These are phyloP conservation scores for Aureobasidium sp. DNA, from an alignment of 2,329 filamentous ascomycete species.

Conservation along the genomic window DNA sequence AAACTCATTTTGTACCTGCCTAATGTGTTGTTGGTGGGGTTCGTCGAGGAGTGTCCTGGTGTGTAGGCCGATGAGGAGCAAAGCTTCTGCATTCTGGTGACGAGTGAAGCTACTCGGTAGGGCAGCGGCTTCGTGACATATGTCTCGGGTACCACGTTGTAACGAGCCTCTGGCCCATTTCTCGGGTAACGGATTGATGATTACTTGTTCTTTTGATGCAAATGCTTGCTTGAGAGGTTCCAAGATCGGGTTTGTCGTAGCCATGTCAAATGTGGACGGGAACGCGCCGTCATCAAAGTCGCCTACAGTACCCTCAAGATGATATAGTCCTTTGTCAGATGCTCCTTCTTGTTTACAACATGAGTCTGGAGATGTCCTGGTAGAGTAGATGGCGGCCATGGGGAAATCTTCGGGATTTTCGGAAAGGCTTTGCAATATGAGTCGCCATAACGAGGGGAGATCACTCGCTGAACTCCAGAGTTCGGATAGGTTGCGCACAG, in stretches of 20 bases:
- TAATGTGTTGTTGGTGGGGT: slow-evolving; percentile 5
- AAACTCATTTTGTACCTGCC: slow-evolving; percentile 12
- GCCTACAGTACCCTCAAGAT: neutral
- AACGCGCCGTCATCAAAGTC: neutral
- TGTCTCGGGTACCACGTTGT: neutral
- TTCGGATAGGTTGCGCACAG: neutral
- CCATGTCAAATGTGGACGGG: neutral
- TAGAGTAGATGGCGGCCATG: neutral
- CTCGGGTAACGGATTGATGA: neutral
- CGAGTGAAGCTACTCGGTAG: neutral
- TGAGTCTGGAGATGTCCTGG: neutral
- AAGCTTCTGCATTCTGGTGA: neutral
- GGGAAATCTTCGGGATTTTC: neutral
- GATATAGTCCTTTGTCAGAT: neutral
- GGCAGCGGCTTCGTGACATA: neutral
- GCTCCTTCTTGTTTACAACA: neutral
- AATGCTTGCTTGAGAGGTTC: neutral
- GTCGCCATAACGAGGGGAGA: neutral
- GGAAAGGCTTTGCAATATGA: neutral
- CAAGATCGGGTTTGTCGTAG: neutral
- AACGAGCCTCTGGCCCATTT: neutral
- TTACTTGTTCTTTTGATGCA: neutral
- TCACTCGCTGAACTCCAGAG: neutral
- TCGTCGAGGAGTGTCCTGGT: slow-evolving; percentile 7
- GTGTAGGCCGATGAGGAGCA: slow-evolving; percentile 15